phyloP scores from a whole-genome alignment of 371 early-diverging fungal species.

The Chytridium lagenaria region DNA sequence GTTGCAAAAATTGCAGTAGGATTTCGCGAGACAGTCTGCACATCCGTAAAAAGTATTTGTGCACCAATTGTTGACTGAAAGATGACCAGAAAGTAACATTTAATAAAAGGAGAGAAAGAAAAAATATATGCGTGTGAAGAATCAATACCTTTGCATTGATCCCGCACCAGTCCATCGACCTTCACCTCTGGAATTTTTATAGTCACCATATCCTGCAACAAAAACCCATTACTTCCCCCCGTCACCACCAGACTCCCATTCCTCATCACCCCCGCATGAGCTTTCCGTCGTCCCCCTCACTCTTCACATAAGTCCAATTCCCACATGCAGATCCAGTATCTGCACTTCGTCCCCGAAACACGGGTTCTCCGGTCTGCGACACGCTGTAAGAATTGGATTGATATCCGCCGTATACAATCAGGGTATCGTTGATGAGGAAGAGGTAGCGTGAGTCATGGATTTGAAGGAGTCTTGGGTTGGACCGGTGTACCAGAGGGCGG shows the following conservation, averaged over 20 bases:
- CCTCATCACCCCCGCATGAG: too few species aligned
- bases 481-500: conserved; percentile 23
- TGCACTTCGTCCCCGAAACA: conserved; percentile 28
- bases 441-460: conserved; percentile 9
- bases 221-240: not conserved
- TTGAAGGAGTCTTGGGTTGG: not conserved
- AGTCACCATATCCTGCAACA: conserved; percentile 21
- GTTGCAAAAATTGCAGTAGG: conserved; percentile 24
- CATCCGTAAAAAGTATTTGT: conserved; percentile 21
- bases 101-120: not conserved
- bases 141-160: conserved; percentile 17
- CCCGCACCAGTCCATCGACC: not conserved
- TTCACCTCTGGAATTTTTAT: conserved; percentile 4
- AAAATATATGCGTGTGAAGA: too few species aligned
- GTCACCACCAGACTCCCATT: too few species aligned
- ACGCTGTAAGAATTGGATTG: not conserved
- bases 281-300: too few species aligned
- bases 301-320: conserved; percentile 24
- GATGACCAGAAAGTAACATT: not conserved
- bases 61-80: conserved; percentile 26
- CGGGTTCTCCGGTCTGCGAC: conserved; percentile 6
- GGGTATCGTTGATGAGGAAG: not conserved
- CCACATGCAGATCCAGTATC: conserved; percentile 19
- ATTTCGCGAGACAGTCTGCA: conserved; percentile 15
- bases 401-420: conserved; percentile 25